These are phyloP conservation scores for Sporothrix pallida DNA, from an alignment of 2,329 filamentous ascomycete species.

Conservation along the genomic window DNA sequence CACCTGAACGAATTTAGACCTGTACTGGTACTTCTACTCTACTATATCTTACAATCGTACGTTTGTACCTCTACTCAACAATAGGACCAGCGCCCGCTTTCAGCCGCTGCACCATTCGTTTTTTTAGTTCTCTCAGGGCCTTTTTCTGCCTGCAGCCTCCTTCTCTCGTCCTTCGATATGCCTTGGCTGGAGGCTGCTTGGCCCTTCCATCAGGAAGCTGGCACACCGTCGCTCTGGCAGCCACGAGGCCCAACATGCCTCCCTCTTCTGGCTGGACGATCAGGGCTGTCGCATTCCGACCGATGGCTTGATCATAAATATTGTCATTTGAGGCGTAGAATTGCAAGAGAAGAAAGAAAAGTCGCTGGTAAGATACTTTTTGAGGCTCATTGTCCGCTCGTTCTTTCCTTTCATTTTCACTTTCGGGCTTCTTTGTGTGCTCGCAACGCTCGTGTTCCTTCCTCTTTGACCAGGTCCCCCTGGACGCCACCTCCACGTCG, in stretches of 20 bases:
- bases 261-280: neutral
- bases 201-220: neutral
- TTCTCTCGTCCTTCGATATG: neutral
- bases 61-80: neutral
- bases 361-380: neutral
- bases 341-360: neutral
- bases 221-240: conserved; percentile 23
- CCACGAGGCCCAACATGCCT: conserved; percentile 22
- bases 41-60: too few relatives aligned
- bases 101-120: neutral
- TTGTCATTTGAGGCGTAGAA: neutral
- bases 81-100: conserved; percentile 11
- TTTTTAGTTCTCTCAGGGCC: neutral
- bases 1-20: neutral
- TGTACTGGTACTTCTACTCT: neutral
- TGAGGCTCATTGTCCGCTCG: neutral
- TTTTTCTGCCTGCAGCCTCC: neutral
- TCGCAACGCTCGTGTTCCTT: conserved; percentile 21
- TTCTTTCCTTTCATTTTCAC: neutral
- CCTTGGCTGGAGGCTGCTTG: neutral
- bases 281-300: neutral
- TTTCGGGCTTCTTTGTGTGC: neutral
- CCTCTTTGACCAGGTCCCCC: conserved; percentile 14
- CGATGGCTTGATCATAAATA: neutral
- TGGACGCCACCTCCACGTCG: conserved; percentile 5